Base-by-base conservation (phyloP, 352 stramenopile genomes). In the Phytopythium sindhum region DNA sequence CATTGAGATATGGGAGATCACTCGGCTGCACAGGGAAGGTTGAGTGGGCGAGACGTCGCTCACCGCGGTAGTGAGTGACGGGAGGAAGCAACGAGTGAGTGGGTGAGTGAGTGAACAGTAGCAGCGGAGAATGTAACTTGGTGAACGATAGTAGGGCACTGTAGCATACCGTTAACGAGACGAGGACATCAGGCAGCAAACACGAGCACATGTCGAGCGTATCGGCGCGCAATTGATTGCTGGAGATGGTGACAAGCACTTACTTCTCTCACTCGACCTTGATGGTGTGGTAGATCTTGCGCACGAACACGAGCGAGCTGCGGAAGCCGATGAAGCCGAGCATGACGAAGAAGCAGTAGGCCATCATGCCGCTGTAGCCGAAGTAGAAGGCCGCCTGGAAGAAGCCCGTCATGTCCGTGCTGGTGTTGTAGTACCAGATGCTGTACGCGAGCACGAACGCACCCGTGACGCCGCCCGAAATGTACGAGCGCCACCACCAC, bases 351-450 rank as follows among this genome's bases (percentile, higher is more conserved):
- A 98, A 98, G 44, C 88, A 97, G 78, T 98, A 98, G 8, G 91
- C 96, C 64, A 98, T 91, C 67, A 99, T 91, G 39, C 89, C 84
- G 83, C 98, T 98, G 88, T 99, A 99, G 61, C 96, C 97, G 78
- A 99, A 99, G 85, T 97, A 99, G 72, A 98, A 99, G 29, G 90
- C 96, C 4, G 84, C 83, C 74, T 99, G 96, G 58, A 99, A 90
- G 58, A 98, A 88, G 21, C 97, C 97, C 56, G 80, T 95, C 96
- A 99, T 99, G 57, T 84, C 83, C 56, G 90, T 98, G 41, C 97
- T 84, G 57, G 88, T 91, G 63, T 95, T 98, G 75, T 97, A 98
- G 81, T 97, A 98, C 77, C 95, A 98, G 64, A 99, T 90, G 15
- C 90, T 98, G 75, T 99, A 99, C 19, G 70, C 75, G 67, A 98